Evolutionary conservation across 2,329 filamentous ascomycete genomes (phyloP), one percentile per base, ranked within the genome.

Genomic region (Pseudogymnoascus sp.): DNA sequence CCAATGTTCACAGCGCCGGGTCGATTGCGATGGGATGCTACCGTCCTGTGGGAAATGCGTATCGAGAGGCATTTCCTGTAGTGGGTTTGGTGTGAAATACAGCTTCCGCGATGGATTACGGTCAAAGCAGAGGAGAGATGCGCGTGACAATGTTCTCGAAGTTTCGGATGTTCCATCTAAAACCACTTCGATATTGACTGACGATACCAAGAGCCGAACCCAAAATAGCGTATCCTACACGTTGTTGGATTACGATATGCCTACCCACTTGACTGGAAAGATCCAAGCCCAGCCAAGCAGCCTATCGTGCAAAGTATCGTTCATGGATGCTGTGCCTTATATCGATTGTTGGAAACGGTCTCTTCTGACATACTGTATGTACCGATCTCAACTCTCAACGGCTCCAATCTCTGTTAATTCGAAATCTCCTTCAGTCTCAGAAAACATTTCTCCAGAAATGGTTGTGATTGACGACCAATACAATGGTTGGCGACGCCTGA

Each of bases 1-100:
- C 33, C 68, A 76, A 60, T 76, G 74, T 62, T 72, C 72, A 7
- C 71, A 74, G 40, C 72, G 75, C 10, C 73, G 74, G 10, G 74
- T 76, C 21, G 65, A 73, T 60, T 76, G 75, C 62, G 75, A 76
- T 63, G 63, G 68, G n/a, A 67, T 66, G 6, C 65, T 71, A 23
- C 74, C 74, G 2, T 63, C 62, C 5, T 76, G 75, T 60, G 35
- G 60, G 0, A 76, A 76, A 61, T 76, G 75, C 38, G 26, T 66
- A 10, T 69, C 70, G 3, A 71, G 70, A 26, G 72, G 72, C 1
- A 63, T 76, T 2, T 60, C 65, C 1, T 76, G 75, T 62, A 71
- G 70, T 7, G 74, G 75, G 0, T 66, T 69, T 3, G 71, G 69
- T 0, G 56, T 65, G n/a, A 64, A 69, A 50, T 73, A 71, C 42